Evolutionary conservation across 164 flowering plant species (phyloP).

Genomic region (Paratinospora sagittata): DNA sequence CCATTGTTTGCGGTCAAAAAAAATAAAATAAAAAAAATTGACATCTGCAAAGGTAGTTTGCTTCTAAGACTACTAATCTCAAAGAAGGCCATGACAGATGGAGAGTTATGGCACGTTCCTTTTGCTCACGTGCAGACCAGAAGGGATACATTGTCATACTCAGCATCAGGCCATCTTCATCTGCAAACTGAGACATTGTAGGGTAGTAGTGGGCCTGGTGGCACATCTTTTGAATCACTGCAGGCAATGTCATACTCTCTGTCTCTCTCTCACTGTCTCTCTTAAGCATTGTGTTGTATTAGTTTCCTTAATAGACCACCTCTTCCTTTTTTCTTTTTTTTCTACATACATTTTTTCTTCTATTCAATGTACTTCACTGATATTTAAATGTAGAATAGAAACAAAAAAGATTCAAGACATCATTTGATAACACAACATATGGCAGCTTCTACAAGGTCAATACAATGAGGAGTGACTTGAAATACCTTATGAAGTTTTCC

Average conservation of each 20-base stretch:
- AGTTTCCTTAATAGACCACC: background rate
- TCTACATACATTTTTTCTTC: background rate
- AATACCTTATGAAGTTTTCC: conserved; percentile 77
- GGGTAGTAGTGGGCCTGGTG: too few relatives aligned
- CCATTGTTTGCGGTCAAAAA: too few relatives aligned
- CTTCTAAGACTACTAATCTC: background rate
- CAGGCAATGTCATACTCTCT: background rate
- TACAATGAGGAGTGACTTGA: background rate
- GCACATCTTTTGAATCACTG: background rate
- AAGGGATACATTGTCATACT: background rate
- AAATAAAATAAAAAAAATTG: too few relatives aligned
- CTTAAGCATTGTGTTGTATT: background rate
- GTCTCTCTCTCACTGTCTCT: too few relatives aligned
- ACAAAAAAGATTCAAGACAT: background rate
- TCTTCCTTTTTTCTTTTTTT: too few relatives aligned
- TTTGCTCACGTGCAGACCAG: background rate
- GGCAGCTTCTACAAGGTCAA: background rate
- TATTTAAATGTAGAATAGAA: background rate
- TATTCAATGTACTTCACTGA: background rate
- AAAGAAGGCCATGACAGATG: background rate
- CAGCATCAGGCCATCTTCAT: background rate
- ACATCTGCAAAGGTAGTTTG: background rate
- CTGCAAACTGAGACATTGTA: background rate
- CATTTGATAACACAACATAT: background rate
- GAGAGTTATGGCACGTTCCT: background rate